These are phyloP conservation scores for Aspergillus pseudotamarii DNA, from an alignment of 2,329 filamentous ascomycete species.

Conservation along the genomic window DNA sequence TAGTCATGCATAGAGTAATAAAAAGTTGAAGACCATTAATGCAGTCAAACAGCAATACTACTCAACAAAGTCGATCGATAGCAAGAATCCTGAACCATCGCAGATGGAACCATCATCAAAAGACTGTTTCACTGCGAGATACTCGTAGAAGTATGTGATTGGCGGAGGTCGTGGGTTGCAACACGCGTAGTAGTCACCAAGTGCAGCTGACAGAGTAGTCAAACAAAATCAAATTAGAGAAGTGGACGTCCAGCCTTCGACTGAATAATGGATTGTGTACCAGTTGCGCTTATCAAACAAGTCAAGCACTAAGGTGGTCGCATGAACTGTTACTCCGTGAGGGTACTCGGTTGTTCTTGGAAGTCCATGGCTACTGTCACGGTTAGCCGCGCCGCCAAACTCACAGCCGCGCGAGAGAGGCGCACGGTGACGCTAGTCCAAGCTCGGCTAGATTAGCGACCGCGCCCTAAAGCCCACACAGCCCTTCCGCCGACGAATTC, in stretches of 20 bases:
- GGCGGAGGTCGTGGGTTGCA: neutral
- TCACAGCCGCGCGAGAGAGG: conserved; percentile 15
- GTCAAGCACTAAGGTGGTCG: neutral
- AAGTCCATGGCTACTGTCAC: neutral
- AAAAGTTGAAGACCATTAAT: neutral
- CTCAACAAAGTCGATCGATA: neutral
- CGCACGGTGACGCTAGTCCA: conserved; percentile 33
- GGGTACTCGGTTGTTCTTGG: neutral
- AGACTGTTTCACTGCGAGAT: neutral
- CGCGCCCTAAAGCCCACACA: conserved; percentile 51
- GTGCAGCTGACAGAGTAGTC: neutral
- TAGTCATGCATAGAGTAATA: neutral
- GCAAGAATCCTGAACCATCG: neutral
- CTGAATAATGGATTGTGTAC: neutral
- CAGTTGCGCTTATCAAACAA: neutral
- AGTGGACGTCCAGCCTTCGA: neutral
- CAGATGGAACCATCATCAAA: neutral
- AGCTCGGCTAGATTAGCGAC: conserved; percentile 49
- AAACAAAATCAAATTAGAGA: neutral
- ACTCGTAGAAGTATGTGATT: neutral
- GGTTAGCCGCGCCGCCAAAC: conserved; percentile 14
- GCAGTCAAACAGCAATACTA: neutral
- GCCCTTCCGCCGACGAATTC: conserved; percentile 43
- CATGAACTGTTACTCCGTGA: neutral
- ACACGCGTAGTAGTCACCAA: neutral